These are phyloP conservation scores for Setomelanomma holmii DNA, from an alignment of 2,329 filamentous ascomycete genomes.

Conservation along the genomic window DNA sequence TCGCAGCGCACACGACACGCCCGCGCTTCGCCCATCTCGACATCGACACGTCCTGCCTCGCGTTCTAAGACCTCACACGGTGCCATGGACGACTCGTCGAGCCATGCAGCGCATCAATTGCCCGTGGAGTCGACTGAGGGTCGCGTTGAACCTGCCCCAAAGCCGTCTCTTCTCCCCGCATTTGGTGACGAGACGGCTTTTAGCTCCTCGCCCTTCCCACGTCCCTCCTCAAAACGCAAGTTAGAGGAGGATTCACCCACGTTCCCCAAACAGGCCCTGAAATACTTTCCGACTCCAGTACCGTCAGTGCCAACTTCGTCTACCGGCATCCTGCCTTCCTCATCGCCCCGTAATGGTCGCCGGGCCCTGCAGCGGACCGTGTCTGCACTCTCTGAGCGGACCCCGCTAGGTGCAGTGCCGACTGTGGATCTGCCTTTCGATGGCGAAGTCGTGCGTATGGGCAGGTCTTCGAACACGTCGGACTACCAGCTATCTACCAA, in stretches of 20 bases:
- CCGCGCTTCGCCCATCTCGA: slow-evolving; percentile 22
- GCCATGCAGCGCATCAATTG: slow-evolving; percentile 34
- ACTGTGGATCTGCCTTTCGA: slow-evolving; percentile 79
- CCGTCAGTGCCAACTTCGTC: slow-evolving; percentile 79
- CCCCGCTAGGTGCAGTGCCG: slow-evolving; percentile 83
- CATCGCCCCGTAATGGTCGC: slow-evolving; percentile 64
- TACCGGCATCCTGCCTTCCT: slow-evolving; percentile 87
- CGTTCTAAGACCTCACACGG: slow-evolving; percentile 30
- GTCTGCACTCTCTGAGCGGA: slow-evolving; percentile 73
- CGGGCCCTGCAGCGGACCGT: slow-evolving; percentile 66
- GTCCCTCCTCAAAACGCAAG: slow-evolving; percentile 71
- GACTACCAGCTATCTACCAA: slow-evolving; percentile 93
- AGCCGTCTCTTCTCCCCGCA: slow-evolving; percentile 74
- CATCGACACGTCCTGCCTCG: slow-evolving; percentile 40
- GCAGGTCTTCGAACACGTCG: slow-evolving; percentile 93
- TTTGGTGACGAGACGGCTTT: slow-evolving; percentile 70
- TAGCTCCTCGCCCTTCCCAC: slow-evolving; percentile 79
- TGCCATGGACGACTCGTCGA: slow-evolving; percentile 44
- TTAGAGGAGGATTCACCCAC: slow-evolving; percentile 58
- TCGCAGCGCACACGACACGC: slow-evolving; percentile 34
- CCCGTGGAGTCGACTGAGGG: slow-evolving; percentile 33
- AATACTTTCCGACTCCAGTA: slow-evolving; percentile 83
- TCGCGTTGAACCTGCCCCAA: slow-evolving; percentile 58
- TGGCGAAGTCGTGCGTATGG: slow-evolving; percentile 85
- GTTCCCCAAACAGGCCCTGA: slow-evolving; percentile 61